These are phyloP conservation scores for Pseudogymnoascus sp. DNA, from an alignment of 2,329 filamentous ascomycete species.

Conservation along the genomic window DNA sequence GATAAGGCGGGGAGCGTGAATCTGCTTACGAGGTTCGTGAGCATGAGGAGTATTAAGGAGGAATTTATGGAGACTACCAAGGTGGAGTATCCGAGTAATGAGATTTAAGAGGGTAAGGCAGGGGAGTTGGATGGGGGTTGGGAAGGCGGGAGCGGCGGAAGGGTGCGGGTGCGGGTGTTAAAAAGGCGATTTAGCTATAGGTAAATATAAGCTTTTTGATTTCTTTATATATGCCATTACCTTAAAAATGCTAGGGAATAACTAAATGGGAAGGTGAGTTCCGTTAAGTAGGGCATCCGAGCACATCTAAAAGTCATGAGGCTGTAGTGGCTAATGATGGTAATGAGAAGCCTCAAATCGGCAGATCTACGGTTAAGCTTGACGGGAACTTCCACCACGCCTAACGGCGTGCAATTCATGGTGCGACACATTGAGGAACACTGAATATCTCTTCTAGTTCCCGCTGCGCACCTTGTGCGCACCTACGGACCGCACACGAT, in stretches of 20 bases:
- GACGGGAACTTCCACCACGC: neutral
- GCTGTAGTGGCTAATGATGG: neutral
- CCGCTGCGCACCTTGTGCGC: neutral
- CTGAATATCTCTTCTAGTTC: neutral
- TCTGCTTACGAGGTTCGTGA: conserved; percentile 57
- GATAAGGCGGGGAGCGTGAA: conserved; percentile 63
- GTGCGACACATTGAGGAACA: neutral
- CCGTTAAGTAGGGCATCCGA: no score
- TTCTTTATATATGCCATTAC: neutral
- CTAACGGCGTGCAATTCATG: neutral
- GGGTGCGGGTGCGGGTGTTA: neutral
- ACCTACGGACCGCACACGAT: neutral
- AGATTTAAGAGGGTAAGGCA: conserved; percentile 28
- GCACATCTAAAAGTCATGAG: neutral
- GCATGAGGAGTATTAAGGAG: conserved; percentile 62
- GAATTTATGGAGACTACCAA: conserved; percentile 57
- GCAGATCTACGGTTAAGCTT: neutral
- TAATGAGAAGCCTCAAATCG: neutral
- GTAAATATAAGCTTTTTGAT: neutral
- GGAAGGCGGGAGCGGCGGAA: neutral
- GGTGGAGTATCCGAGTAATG: conserved; percentile 65
- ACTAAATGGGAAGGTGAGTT: no score
- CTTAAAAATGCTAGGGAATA: neutral
- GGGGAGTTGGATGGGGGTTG: neutral
- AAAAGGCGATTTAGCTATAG: neutral